Evolutionary conservation across 1,284 basidiomycete genomes (phyloP).

Genomic region (Microstroma glucosiphilum): DNA sequence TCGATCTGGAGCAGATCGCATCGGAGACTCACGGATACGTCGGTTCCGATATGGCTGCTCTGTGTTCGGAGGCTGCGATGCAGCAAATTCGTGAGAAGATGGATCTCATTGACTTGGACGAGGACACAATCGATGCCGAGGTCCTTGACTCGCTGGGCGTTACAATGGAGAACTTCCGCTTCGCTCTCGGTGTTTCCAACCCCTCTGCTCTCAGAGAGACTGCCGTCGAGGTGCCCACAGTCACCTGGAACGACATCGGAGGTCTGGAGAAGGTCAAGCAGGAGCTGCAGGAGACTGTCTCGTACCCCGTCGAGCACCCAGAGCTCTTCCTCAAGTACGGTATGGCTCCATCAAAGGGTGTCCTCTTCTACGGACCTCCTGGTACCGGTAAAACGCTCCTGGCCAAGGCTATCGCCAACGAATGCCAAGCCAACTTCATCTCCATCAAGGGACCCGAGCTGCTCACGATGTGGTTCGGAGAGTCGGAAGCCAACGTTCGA

Average conservation of each 20-base stretch:
- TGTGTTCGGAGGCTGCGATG: slow-evolving; percentile 96
- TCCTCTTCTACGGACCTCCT: slow-evolving; percentile 92
- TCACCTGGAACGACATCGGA: slow-evolving; percentile 98
- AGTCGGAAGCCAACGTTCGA: slow-evolving; percentile 97
- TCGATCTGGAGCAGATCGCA: slow-evolving; percentile 93
- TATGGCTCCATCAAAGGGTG: slow-evolving; percentile 98
- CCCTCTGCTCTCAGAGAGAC: slow-evolving; percentile 95
- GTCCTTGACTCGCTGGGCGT: slow-evolving; percentile 91
- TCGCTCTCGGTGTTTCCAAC: slow-evolving; percentile 86
- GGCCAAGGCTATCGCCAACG: slow-evolving; percentile 96
- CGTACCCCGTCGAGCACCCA: slow-evolving; percentile 98
- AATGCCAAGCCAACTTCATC: slow-evolving; percentile 98
- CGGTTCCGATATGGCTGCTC: slow-evolving; percentile 90
- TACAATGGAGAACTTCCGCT: slow-evolving; percentile 98
- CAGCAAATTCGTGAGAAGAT: slow-evolving; percentile 98
- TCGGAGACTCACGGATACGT: slow-evolving; percentile 99
- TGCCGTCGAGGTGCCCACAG: slow-evolving; percentile 88
- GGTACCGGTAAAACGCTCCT: slow-evolving; percentile 94
- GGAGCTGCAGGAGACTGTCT: slow-evolving; percentile 97
- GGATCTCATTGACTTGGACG: slow-evolving; percentile 74
- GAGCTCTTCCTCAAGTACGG: slow-evolving; percentile 99
- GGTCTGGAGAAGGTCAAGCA: slow-evolving; percentile 99
- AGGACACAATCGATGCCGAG: slow-evolving; percentile 91
- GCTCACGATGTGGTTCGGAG: slow-evolving; percentile 98
- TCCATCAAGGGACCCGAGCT: slow-evolving; percentile 93